Evolutionary conservation across 345 rosid species (phyloP), one percentile per base, ranked within the genome.

Genomic region (Gynandropsis gynandra): DNA sequence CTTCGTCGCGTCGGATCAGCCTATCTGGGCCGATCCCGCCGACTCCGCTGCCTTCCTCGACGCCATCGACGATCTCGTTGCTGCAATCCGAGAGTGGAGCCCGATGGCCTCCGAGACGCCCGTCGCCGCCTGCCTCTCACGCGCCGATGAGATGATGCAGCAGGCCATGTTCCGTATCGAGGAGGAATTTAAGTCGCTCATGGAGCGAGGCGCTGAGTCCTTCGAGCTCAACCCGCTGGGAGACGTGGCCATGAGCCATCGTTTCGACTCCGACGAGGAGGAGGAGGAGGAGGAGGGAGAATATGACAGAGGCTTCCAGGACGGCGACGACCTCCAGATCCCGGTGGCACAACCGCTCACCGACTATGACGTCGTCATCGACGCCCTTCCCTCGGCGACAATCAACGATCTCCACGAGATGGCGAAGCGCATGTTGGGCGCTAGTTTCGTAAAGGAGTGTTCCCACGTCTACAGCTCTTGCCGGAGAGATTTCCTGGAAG

Each of bases 11-110:
- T 47, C 81, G 47, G 83, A 78, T 56, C 73, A 64, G 16, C 90
- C 86, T 11, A 78, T 89, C 66, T 86, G 97, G 97, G 72, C 93
- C 39, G 89, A 83, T 73, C 76, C 87, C 8, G 76, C 86, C 1
- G 87, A 81, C 36, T 75, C 96, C 42, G 50, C 89, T 1, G 66
- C 88, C 14, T 89, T 89, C 66, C 85, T 89, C 12, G 85, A 81
- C 29, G 62, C 90, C 31, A 31, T 89, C 16, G 97, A 89, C 59
- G 85, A 80, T 44, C 59, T 89, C n/a, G 76, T 77, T 17, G 54
- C 74, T 16, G 56, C 63, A 10, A 65, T 76, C 42, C 69, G 79
- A 50, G 69, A 72, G 49, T 80, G 86, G 85, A 16, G 63, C 15
- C 78, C 87, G 15, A 54, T 80, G 70, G 72, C 80, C 34, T 34